A percentile compares a stretch with the other conserved stretches of the same genome.
These are phyloP conservation scores for Gynostemma pentaphyllum DNA, from an alignment of 306 rosid species.

Conservation along the genomic window DNA sequence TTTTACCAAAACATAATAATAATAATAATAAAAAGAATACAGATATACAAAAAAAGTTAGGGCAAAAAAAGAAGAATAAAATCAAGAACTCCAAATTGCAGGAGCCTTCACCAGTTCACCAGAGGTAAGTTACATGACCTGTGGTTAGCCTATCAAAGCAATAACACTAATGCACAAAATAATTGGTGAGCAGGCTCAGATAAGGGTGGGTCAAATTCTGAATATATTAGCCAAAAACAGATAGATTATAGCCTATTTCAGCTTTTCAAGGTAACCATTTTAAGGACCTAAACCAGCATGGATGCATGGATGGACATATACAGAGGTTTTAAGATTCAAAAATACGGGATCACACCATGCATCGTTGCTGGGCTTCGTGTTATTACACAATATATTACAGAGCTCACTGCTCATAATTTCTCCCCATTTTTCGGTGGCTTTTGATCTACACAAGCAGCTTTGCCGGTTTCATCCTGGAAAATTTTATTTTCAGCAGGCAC, in stretches of 20 bases:
- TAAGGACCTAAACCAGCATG: not conserved
- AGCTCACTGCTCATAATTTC: constrained; percentile 9
- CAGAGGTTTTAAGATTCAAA: not conserved
- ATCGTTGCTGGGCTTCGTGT: not conserved
- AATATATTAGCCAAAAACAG: constrained; percentile 8
- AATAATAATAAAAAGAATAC: not conserved
- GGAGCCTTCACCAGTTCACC: not conserved
- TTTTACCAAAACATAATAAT: not conserved
- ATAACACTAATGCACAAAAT: constrained; percentile 4
- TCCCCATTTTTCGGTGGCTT: constrained; percentile 3
- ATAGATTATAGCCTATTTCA: not conserved
- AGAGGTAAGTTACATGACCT: not conserved
- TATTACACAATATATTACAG: constrained; percentile 14
- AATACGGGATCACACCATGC: constrained; percentile 4
- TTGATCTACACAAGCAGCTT: constrained; percentile 17
- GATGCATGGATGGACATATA: constrained; percentile 9
- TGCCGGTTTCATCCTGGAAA: constrained; percentile 32
- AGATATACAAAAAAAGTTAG: not conserved
- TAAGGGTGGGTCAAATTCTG: too few relatives aligned
- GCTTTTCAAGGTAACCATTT: constrained; percentile 2
- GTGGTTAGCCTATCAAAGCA: constrained; percentile 6
- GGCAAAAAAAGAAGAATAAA: not conserved
- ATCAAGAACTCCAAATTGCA: not conserved
- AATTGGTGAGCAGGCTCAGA: not conserved
- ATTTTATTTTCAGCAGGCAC: constrained; percentile 34